These are phyloP conservation scores for Cyclanthera cordifolia DNA, from an alignment of 306 rosid genomes.

Conservation along the genomic window DNA sequence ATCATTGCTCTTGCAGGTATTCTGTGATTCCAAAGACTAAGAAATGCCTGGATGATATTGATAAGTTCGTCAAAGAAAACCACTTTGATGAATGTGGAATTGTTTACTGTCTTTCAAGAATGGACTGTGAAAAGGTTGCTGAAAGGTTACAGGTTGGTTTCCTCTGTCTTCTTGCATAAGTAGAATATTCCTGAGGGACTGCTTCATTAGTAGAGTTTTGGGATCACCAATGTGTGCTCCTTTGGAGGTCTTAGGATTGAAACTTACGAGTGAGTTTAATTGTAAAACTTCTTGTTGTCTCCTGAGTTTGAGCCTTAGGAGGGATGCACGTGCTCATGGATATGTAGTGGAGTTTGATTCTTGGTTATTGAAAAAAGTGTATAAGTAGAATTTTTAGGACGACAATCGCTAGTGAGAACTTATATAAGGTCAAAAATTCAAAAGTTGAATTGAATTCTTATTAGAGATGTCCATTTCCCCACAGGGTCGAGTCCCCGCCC, in stretches of 20 bases:
- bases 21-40: slow-evolving; percentile 80
- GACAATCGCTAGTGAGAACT: background rate
- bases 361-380: no score
- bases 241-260: no score
- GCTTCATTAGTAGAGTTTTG: no score
- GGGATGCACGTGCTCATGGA: no score
- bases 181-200: no score
- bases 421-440: background rate
- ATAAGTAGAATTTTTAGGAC: background rate
- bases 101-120: slow-evolving; percentile 90
- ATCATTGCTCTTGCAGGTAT: slow-evolving; percentile 40
- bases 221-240: no score
- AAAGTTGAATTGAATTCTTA: background rate
- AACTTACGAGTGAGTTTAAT: no score
- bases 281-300: no score
- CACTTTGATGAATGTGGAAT: slow-evolving; percentile 94
- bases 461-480: no score
- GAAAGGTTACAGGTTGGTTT: slow-evolving; percentile 75
- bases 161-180: slow-evolving; percentile 5
- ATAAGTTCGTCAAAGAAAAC: slow-evolving; percentile 70
- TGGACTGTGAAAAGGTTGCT: slow-evolving; percentile 97
- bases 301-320: no score
- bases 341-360: no score
- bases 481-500: no score
- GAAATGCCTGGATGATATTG: slow-evolving; percentile 84